Percentiles rank a stretch among this genome's conserved stretches.
Conservation (phyloP, 2,329 filamentous ascomycete species). For the Cercospora zeae-maydis region DNA sequence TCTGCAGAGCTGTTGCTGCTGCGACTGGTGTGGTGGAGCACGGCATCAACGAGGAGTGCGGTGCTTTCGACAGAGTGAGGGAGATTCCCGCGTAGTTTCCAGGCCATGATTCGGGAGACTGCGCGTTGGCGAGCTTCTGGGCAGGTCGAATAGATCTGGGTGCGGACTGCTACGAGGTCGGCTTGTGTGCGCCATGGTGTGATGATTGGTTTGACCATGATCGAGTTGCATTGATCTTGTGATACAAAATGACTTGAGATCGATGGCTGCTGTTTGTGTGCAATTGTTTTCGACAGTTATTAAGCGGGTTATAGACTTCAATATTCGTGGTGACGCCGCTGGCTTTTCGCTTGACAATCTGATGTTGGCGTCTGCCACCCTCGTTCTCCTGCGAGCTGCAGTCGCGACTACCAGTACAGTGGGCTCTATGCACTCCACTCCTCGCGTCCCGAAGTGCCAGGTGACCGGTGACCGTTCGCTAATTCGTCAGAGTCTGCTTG, state of each 20-base stretch:
- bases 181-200: conserved; percentile 67
- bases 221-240: not conserved
- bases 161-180: conserved; percentile 64
- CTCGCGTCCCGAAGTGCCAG: not conserved
- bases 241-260: not conserved
- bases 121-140: conserved; percentile 36
- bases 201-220: conserved; percentile 67
- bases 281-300: not conserved
- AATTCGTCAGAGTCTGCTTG: not conserved
- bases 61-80: conserved; percentile 79
- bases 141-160: conserved; percentile 56
- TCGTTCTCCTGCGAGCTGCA: not conserved
- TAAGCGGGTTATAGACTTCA: not conserved
- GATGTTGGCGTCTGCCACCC: not conserved
- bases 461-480: not conserved
- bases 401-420: not conserved
- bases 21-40: conserved; percentile 64
- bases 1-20: conserved; percentile 30
- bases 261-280: not conserved
- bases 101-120: conserved; percentile 43
- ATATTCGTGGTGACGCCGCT: not conserved
- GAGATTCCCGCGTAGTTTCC: conserved; percentile 70
- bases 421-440: not conserved
- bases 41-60: conserved; percentile 66
- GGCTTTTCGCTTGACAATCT: not conserved